These are phyloP conservation scores for Candida tammaniensis DNA, from an alignment of 805 yeast species.

Conservation along the genomic window DNA sequence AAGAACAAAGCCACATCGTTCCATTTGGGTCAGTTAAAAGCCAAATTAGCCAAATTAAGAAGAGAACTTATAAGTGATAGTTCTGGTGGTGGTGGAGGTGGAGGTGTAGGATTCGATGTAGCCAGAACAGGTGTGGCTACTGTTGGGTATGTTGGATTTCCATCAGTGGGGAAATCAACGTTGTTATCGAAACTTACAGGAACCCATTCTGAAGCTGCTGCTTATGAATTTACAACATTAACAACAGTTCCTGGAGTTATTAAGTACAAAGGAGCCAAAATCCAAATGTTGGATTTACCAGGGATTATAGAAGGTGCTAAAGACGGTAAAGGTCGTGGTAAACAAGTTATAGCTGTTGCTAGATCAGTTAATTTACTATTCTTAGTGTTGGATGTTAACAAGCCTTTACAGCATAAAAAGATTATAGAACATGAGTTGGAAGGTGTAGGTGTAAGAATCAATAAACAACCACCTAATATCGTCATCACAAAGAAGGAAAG, in stretches of 20 bases:
- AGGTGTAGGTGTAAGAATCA: slow-evolving; percentile 95
- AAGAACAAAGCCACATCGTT: slow-evolving; percentile 97
- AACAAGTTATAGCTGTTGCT: slow-evolving; percentile 98
- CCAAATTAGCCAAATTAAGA: slow-evolving; percentile 91
- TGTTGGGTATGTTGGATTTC: slow-evolving; percentile 97
- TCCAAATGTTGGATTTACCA: slow-evolving; percentile 91
- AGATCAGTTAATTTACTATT: slow-evolving; percentile 92
- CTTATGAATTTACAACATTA: slow-evolving; percentile 94
- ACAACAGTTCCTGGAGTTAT: slow-evolving; percentile 98
- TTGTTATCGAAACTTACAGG: slow-evolving; percentile 87
- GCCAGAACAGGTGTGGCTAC: slow-evolving; percentile 98
- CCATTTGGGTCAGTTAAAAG: slow-evolving; percentile 96
- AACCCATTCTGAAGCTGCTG: slow-evolving; percentile 97
- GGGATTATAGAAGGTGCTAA: slow-evolving; percentile 91
- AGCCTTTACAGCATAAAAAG: slow-evolving; percentile 91
- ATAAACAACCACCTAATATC: slow-evolving; percentile 90
- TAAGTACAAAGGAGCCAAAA: slow-evolving; percentile 93
- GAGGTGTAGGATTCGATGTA: slow-evolving; percentile 95
- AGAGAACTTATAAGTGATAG: slow-evolving; percentile 77
- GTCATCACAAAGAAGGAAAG: slow-evolving; percentile 87
- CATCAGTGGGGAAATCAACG: slow-evolving; percentile 92
- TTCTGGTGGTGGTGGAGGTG: slow-evolving; percentile 69
- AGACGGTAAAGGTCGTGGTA: slow-evolving; percentile 91
- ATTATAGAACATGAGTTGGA: slow-evolving; percentile 93
- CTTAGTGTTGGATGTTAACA: slow-evolving; percentile 92